A percentile compares a stretch with the other conserved stretches of the same genome.
These are phyloP conservation scores for Trichoderma brevicompactum DNA, from an alignment of 2,329 filamentous ascomycete genomes.

Conservation along the genomic window DNA sequence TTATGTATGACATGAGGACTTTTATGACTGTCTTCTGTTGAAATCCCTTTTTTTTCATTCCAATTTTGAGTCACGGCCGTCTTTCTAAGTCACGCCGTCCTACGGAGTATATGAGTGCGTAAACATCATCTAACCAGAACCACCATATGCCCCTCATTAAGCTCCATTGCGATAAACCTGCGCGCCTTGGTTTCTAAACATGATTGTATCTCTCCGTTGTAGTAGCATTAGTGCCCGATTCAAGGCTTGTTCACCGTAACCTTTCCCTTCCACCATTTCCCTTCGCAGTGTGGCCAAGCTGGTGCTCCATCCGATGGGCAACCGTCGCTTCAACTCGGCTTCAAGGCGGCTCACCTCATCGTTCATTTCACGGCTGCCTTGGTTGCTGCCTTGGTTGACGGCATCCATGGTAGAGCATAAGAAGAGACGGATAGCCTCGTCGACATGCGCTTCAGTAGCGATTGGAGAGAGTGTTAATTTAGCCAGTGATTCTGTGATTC, in stretches of 20 bases:
- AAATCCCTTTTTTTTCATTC: not conserved
- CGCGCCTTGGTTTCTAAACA: constrained; percentile 75
- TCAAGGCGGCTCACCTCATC: constrained; percentile 88
- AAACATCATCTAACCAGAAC: constrained; percentile 7
- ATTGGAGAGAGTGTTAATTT: constrained; percentile 86
- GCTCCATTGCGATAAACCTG: constrained; percentile 76
- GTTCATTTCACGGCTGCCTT: constrained; percentile 85
- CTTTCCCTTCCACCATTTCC: constrained; percentile 91
- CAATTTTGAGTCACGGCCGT: not conserved
- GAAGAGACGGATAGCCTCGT: constrained; percentile 97
- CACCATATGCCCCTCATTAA: constrained; percentile 43
- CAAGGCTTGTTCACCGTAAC: constrained; percentile 84
- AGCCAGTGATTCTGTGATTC: constrained; percentile 93
- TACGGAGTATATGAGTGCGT: constrained; percentile 5
- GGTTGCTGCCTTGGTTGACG: constrained; percentile 83
- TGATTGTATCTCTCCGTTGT: constrained; percentile 84
- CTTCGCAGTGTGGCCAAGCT: constrained; percentile 82
- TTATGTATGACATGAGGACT: not conserved
- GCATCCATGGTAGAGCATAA: constrained; percentile 97
- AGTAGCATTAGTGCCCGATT: constrained; percentile 84
- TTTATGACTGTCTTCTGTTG: not conserved
- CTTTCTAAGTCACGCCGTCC: not conserved
- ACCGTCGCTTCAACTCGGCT: constrained; percentile 80
- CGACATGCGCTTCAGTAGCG: constrained; percentile 88
- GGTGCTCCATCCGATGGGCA: constrained; percentile 96